Percentiles rank a stretch among this genome's conserved stretches.
These are phyloP conservation scores for Coniochaeta sp. DNA, from an alignment of 2,329 filamentous ascomycete genomes.

Conservation along the genomic window DNA sequence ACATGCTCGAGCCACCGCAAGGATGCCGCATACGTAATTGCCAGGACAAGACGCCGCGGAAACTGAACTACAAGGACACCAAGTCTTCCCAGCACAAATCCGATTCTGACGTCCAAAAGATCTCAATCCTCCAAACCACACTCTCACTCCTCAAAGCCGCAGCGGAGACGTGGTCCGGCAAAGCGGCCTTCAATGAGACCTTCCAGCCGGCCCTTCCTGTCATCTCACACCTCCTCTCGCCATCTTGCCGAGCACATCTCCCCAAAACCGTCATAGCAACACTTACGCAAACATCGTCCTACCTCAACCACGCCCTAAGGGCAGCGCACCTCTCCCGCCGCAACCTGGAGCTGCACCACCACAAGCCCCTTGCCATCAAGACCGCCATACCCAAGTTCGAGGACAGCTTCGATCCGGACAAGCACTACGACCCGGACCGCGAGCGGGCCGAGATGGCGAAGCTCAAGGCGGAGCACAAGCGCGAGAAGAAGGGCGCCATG, in stretches of 20 bases:
- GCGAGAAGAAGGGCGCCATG: conserved; percentile 90
- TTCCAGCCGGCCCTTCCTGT: conserved; percentile 58
- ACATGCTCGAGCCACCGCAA: conserved; percentile 47
- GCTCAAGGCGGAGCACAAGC: conserved; percentile 85
- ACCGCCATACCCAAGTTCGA: conserved; percentile 90
- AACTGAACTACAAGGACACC: conserved; percentile 51
- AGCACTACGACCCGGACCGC: conserved; percentile 93
- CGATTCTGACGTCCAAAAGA: conserved; percentile 14
- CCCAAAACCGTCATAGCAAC: conserved; percentile 33
- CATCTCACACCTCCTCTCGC: conserved; percentile 53
- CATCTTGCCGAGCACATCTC: conserved; percentile 42
- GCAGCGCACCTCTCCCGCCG: conserved; percentile 61
- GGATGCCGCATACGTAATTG: conserved; percentile 40
- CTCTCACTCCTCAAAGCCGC: conserved; percentile 59
- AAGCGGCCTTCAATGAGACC: conserved; percentile 70
- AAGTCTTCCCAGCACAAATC: conserved; percentile 39
- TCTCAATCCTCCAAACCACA: conserved; percentile 54
- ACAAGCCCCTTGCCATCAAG: conserved; percentile 82
- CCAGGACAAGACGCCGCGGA: conserved; percentile 35
- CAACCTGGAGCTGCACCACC: conserved; percentile 81
- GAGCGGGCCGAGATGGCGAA: conserved; percentile 81
- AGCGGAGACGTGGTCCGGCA: conserved; percentile 65
- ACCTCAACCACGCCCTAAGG: conserved; percentile 47
- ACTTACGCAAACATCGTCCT: conserved; percentile 33
- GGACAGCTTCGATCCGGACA: conserved; percentile 86